Evolutionary conservation across 1,139 yeast genomes (phyloP).

Genomic region (Spathaspora sp.): DNA sequence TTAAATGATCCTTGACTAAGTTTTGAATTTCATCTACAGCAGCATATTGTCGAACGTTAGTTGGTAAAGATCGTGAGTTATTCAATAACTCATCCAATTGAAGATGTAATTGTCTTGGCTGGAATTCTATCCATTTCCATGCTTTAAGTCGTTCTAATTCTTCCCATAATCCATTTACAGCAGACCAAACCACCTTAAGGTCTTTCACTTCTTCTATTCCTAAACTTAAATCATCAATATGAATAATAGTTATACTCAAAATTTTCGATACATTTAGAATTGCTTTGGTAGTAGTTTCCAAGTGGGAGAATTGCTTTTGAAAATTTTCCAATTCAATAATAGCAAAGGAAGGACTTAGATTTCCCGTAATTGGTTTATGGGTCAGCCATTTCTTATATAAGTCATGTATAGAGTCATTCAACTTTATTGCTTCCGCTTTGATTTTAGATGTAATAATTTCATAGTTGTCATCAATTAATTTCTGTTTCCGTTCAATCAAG

Average conservation of each 20-base stretch:
- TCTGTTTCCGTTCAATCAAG: conserved; percentile 37
- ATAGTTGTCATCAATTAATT: conserved; percentile 41
- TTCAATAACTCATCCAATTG: conserved; percentile 53
- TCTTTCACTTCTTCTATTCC: conserved; percentile 55
- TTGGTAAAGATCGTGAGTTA: conserved; percentile 54
- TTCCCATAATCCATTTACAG: conserved; percentile 58
- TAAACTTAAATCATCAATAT: conserved; percentile 27
- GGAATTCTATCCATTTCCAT: conserved; percentile 52
- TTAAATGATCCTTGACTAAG: conserved; percentile 40
- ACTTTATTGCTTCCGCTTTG: conserved; percentile 37
- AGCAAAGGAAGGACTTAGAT: conserved; percentile 50
- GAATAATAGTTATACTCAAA: conserved; percentile 37
- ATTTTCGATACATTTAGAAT: conserved; percentile 43
- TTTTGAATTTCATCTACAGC: conserved; percentile 64
- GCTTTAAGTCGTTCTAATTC: conserved; percentile 44
- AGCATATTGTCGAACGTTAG: conserved; percentile 62
- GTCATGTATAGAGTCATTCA: conserved; percentile 30
- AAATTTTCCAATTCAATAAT: conserved; percentile 44
- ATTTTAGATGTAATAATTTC: conserved; percentile 45
- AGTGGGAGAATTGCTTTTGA: conserved; percentile 26
- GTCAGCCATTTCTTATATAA: conserved; percentile 34
- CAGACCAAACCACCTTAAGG: conserved; percentile 64
- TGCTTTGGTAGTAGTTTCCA: conserved; percentile 20
- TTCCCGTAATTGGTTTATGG: conserved; percentile 36
- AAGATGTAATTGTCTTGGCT: conserved; percentile 47